These are phyloP conservation scores for Barnettozyma sucrosica DNA, from an alignment of 805 yeast species.

Conservation along the genomic window DNA sequence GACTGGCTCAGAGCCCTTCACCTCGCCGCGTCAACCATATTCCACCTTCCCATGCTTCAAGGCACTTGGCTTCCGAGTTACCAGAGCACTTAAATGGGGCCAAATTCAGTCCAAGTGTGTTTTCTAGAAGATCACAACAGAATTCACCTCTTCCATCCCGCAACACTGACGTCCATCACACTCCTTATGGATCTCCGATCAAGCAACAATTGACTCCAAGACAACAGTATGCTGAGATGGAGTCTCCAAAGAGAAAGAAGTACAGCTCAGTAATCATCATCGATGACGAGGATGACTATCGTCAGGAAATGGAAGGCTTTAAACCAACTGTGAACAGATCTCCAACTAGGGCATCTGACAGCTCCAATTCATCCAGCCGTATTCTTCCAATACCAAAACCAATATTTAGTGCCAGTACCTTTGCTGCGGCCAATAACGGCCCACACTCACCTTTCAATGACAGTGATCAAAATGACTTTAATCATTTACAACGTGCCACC, in stretches of 20 bases:
- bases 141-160: conserved; percentile 5
- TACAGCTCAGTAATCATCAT: conserved; percentile 45
- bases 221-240: conserved; percentile 60
- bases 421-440: conserved; percentile 45
- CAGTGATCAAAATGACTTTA: conserved; percentile 1
- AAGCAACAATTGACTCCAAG: conserved; percentile 45
- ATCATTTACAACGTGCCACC: conserved; percentile 13
- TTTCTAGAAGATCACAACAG: conserved; percentile 26
- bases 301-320: conserved; percentile 16
- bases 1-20: conserved; percentile 15
- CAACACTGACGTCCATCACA: conserved; percentile 15
- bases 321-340: conserved; percentile 26
- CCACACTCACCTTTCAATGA: conserved; percentile 2
- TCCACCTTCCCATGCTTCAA: conserved; percentile 7
- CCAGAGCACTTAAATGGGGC: neutral
- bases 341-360: conserved; percentile 29
- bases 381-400: conserved; percentile 62
- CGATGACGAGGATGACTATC: conserved; percentile 35
- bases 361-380: conserved; percentile 32
- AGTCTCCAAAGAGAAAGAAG: conserved; percentile 62
- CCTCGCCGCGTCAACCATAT: conserved; percentile 15
- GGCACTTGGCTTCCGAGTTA: conserved; percentile 6
- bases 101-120: conserved; percentile 31
- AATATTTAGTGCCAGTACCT: conserved; percentile 55
- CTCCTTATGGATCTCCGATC: conserved; percentile 31